phyloP scores from a whole-genome alignment of 805 yeast genomes.

The Pichia eremophila region DNA sequence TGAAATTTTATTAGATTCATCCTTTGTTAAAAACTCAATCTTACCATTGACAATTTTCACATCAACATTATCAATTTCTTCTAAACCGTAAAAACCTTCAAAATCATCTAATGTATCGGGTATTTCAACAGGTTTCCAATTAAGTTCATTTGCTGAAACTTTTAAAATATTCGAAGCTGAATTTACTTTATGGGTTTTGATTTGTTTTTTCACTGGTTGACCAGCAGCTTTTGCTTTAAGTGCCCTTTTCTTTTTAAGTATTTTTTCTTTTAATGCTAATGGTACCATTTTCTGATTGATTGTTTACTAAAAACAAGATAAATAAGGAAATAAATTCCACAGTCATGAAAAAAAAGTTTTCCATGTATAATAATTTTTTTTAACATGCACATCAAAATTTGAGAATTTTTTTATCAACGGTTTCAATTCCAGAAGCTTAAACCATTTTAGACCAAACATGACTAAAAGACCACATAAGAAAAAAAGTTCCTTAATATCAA shows the following conservation, averaged over 20 bases:
- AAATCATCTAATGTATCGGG: constrained; percentile 81
- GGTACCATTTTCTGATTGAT: constrained; percentile 12
- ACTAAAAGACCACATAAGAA: constrained; percentile 11
- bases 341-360: not conserved
- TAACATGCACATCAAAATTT: too few species aligned
- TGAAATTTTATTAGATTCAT: constrained; percentile 15
- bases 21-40: constrained; percentile 45
- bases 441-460: not conserved
- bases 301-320: not conserved
- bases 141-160: constrained; percentile 34
- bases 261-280: constrained; percentile 9
- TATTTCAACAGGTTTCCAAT: constrained; percentile 76
- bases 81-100: constrained; percentile 87
- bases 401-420: too few species aligned
- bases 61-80: constrained; percentile 89
- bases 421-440: too few species aligned
- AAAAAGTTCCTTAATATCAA: constrained; percentile 14
- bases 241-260: constrained; percentile 12
- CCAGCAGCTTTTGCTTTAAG: constrained; percentile 3
- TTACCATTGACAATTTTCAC: constrained; percentile 65
- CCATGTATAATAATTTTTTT: too few species aligned
- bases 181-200: not conserved
- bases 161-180: constrained; percentile 26
- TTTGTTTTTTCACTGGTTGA: constrained; percentile 1
- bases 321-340: too few species aligned